Base-by-base conservation (phyloP, 192 early-diverging fungal species). In the Backusella luteola region DNA sequence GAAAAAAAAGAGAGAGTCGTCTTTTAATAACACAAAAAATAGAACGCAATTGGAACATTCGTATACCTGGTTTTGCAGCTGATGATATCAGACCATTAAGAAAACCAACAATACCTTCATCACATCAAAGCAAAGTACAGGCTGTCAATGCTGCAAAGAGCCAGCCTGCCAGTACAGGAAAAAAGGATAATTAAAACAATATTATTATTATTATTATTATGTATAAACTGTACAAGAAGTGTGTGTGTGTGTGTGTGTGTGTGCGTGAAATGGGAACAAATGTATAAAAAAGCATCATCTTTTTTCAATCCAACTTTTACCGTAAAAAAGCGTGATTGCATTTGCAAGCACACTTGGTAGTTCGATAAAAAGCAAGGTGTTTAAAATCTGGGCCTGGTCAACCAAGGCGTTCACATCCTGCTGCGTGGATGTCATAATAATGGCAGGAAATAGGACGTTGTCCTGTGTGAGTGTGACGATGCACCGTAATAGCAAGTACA, bases 31-130 rank as follows among this genome's bases (percentile, higher is more conserved):
- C 67, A 32, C 2, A 59, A 21, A 19, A 8, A 7, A 42, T 67
- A 86, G 94, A 96, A 84, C 89, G 93, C 19, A 96, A 93, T 76
- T 96, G 93, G 93, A 96, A 94, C 70, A 92, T 96, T 67, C 91
- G 94, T 67, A 94, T 96, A 77, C 94, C 94, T 67, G 94, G 94
- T 12, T 95, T 94, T 79, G 91, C 93, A 0, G 88, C 92, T n/a
- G 93, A 94, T 79, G 91, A 92, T 76, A 93, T 94, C 52, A 75
- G 93, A 66, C 91, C 92, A 17, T 83, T 93, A n/a, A 79, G 92
- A 35, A 94, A 94, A 73, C 76, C 90, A 8, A 82, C 82, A 3
- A 85, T 92, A 26, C 87, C 91, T n/a, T 73, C 86, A 44, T 79
- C 84, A 8, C 91, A 94, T 76, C 90, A 91, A 59, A 84, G 89